These are phyloP conservation scores for Zasmidium angulare DNA, from an alignment of 2,329 filamentous ascomycete genomes.

Conservation along the genomic window DNA sequence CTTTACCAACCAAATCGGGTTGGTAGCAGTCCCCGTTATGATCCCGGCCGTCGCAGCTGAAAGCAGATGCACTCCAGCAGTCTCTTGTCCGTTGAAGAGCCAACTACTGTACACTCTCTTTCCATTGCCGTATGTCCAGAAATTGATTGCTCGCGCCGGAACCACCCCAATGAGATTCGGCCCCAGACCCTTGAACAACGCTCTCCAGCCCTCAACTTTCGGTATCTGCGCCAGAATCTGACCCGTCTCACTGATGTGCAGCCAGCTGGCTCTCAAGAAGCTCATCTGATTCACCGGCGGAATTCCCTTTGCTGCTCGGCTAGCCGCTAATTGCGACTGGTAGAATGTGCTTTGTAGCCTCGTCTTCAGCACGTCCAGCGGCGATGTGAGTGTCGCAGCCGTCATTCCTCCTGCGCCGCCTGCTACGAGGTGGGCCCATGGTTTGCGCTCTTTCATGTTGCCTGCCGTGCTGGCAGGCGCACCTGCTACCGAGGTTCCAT, in stretches of 20 bases:
- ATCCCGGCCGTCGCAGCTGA: slow-evolving; percentile 78
- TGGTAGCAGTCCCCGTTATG: slow-evolving; percentile 85
- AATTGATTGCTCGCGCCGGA: slow-evolving; percentile 87
- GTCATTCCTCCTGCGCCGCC: slow-evolving; percentile 90
- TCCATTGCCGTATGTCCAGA: slow-evolving; percentile 89
- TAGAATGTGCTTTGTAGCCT: slow-evolving; percentile 93
- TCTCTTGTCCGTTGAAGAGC: slow-evolving; percentile 69
- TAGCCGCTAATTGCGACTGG: slow-evolving; percentile 73
- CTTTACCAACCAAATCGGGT: slow-evolving; percentile 96
- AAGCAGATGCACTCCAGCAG: slow-evolving; percentile 73
- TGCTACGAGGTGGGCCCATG: slow-evolving; percentile 89
- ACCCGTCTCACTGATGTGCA: slow-evolving; percentile 82
- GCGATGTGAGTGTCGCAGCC: slow-evolving; percentile 86
- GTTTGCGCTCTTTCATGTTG: slow-evolving; percentile 54
- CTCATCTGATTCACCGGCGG: slow-evolving; percentile 59
- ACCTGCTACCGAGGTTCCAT: slow-evolving; percentile 18
- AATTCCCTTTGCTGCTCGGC: slow-evolving; percentile 59
- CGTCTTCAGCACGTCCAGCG: slow-evolving; percentile 91
- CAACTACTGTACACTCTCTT: slow-evolving; percentile 77
- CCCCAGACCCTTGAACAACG: slow-evolving; percentile 88
- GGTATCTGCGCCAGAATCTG: slow-evolving; percentile 83
- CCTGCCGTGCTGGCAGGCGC: slow-evolving; percentile 9
- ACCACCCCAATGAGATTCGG: slow-evolving; percentile 89
- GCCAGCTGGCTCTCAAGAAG: slow-evolving; percentile 63
- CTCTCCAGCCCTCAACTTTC: slow-evolving; percentile 76